phyloP scores from a whole-genome alignment of 2,329 filamentous ascomycete genomes.

The Volutella citrinella region DNA sequence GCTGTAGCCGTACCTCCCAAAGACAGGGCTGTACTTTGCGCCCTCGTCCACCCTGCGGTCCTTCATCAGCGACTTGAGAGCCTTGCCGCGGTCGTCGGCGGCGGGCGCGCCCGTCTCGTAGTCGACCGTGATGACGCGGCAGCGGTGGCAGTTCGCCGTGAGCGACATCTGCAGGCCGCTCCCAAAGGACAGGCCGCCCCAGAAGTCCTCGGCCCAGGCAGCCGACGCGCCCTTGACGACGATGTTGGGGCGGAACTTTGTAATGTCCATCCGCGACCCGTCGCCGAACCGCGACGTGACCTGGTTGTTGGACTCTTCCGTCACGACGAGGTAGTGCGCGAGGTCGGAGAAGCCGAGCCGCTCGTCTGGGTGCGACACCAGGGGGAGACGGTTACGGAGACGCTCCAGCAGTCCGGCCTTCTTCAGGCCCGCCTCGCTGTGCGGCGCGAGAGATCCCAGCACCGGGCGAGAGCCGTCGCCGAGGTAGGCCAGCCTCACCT shows the following conservation, averaged over 20 bases:
- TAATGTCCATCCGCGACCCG: conserved; percentile 17
- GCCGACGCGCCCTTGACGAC: conserved; percentile 17
- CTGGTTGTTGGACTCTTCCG: conserved; percentile 21
- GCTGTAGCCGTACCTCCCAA: conserved; percentile 22
- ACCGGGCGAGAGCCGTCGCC: conserved; percentile 20
- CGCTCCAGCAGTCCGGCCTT: conserved; percentile 2
- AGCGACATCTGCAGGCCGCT: conserved; percentile 16
- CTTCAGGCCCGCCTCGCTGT: conserved; percentile 15
- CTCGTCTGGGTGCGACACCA: conserved; percentile 9
- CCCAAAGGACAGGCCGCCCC: conserved; percentile 16
- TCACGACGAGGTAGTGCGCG: conserved; percentile 22
- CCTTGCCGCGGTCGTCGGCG: conserved; percentile 15
- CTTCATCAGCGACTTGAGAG: conserved; percentile 23
- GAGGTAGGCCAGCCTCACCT: conserved; percentile 17
- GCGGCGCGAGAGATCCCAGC: conserved; percentile 19
- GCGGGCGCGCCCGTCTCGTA: conserved; percentile 19
- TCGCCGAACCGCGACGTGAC: conserved; percentile 13
- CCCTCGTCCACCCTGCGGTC: conserved; percentile 20
- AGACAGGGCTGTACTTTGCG: conserved; percentile 23
- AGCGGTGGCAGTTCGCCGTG: conserved; percentile 20
- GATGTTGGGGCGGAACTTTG: conserved; percentile 23
- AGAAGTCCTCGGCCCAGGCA: conserved; percentile 18
- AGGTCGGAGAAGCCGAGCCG: conserved; percentile 17
- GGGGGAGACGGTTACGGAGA: conserved; percentile 6
- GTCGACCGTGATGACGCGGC: conserved; percentile 23